phyloP scores from a whole-genome alignment of 2,329 filamentous ascomycete species.

The Microascus cirrosus region DNA sequence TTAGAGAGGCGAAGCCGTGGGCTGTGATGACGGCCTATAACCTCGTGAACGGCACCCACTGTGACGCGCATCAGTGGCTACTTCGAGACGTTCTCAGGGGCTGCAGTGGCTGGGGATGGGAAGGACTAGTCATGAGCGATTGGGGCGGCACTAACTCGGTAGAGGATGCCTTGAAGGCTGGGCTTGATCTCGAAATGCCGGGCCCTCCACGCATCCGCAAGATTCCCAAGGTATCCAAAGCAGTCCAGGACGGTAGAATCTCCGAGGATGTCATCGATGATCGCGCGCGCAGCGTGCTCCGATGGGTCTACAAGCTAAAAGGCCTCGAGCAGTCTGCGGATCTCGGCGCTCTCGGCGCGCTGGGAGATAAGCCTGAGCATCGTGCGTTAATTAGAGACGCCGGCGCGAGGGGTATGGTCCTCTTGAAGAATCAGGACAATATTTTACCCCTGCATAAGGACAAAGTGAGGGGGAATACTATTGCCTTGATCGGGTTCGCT shows the following conservation, averaged over 20 bases:
- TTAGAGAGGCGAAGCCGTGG: slow-evolving; percentile 26
- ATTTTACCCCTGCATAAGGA: slow-evolving; percentile 39
- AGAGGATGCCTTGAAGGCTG: slow-evolving; percentile 19
- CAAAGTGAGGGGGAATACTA: background rate
- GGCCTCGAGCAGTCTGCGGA: slow-evolving; percentile 15
- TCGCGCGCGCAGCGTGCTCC: slow-evolving; percentile 17
- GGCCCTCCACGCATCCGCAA: slow-evolving; percentile 20
- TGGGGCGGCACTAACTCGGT: slow-evolving; percentile 24
- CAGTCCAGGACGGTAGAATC: slow-evolving; percentile 16
- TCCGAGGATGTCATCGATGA: slow-evolving; percentile 17
- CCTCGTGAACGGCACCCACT: slow-evolving; percentile 27
- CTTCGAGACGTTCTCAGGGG: slow-evolving; percentile 23
- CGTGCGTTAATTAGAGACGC: slow-evolving; percentile 14
- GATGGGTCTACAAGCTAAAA: slow-evolving; percentile 15
- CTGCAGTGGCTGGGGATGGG: slow-evolving; percentile 32
- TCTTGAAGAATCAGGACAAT: slow-evolving; percentile 52
- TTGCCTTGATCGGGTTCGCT: slow-evolving; percentile 14
- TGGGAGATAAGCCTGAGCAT: slow-evolving; percentile 20
- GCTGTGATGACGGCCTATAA: slow-evolving; percentile 22
- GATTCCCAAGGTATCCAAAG: slow-evolving; percentile 16
- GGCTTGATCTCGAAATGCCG: slow-evolving; percentile 24
- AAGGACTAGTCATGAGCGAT: slow-evolving; percentile 21
- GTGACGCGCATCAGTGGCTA: slow-evolving; percentile 16
- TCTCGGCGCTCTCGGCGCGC: slow-evolving; percentile 14
- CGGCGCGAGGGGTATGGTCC: slow-evolving; percentile 30